Percentiles rank a stretch among this genome's conserved stretches.
Evolutionary conservation across 352 stramenopile genomes (phyloP).

Genomic region (Globisporangium polare): DNA sequence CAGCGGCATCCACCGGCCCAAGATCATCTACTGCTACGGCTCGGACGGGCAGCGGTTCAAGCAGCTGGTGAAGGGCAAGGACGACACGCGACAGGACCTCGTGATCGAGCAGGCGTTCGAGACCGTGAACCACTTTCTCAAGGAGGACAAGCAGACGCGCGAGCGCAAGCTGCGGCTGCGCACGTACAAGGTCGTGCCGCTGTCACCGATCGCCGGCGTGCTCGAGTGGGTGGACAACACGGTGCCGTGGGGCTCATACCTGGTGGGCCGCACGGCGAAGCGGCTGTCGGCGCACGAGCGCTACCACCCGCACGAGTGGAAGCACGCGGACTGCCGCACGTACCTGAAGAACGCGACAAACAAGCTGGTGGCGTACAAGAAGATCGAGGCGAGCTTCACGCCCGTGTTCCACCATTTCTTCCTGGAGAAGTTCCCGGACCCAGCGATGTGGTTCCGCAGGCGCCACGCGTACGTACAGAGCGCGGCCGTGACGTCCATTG

Average conservation of each 20-base stretch:
- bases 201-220: slow-evolving; percentile 92
- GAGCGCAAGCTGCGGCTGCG: slow-evolving; percentile 85
- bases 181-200: slow-evolving; percentile 95
- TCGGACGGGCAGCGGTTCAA: slow-evolving; percentile 91
- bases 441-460: slow-evolving; percentile 92
- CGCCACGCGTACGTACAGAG: slow-evolving; percentile 94
- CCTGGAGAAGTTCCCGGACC: slow-evolving; percentile 95
- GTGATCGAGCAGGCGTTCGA: slow-evolving; percentile 91
- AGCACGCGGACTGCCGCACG: slow-evolving; percentile 71
- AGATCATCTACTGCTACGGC: slow-evolving; percentile 96
- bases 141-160: slow-evolving; percentile 52
- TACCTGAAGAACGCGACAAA: slow-evolving; percentile 72
- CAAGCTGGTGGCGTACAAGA: slow-evolving; percentile 82
- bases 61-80: slow-evolving; percentile 95
- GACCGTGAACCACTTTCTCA: slow-evolving; percentile 87
- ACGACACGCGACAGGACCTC: slow-evolving; percentile 85
- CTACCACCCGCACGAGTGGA: slow-evolving; percentile 96
- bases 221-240: slow-evolving; percentile 99
- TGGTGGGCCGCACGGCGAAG: slow-evolving; percentile 60
- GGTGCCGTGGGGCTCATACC: slow-evolving; percentile 91
- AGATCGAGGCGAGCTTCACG: slow-evolving; percentile 94
- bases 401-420: slow-evolving; percentile 98
- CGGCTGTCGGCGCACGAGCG: slow-evolving; percentile 85
- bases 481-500: slow-evolving; percentile 96
- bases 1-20: slow-evolving; percentile 94